These are phyloP conservation scores for Sarcocystis neurona DNA, from an alignment of 169 alveolate species.

Conservation along the genomic window DNA sequence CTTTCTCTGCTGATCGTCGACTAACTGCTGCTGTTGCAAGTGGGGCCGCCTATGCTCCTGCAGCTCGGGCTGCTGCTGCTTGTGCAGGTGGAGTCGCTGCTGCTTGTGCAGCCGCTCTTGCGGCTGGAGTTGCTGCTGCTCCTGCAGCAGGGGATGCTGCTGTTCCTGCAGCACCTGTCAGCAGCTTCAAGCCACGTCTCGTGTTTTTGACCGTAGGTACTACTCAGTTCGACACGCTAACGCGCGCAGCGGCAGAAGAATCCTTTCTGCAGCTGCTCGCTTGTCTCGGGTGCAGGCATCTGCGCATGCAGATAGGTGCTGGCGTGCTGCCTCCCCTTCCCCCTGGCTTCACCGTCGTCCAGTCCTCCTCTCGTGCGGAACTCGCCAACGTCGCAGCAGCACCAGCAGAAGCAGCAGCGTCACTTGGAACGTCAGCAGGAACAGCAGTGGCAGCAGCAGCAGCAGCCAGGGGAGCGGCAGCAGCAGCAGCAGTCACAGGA, in stretches of 20 bases:
- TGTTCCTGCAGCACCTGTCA: too few relatives aligned
- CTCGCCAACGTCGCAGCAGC: not conserved
- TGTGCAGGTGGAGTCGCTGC: too few relatives aligned
- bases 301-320: conserved; percentile 42
- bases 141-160: too few relatives aligned
- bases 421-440: not conserved
- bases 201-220: conserved; percentile 57
- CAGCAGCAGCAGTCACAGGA: not conserved
- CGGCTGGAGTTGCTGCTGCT: too few relatives aligned
- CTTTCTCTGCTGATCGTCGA: too few relatives aligned
- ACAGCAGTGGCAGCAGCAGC: not conserved
- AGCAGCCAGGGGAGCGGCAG: not conserved
- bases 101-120: too few relatives aligned
- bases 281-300: conserved; percentile 23
- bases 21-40: too few relatives aligned
- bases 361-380: not conserved
- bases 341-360: not conserved
- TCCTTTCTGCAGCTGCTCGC: conserved; percentile 11
- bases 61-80: too few relatives aligned
- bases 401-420: not conserved
- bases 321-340: not conserved
- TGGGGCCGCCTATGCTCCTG: too few relatives aligned
- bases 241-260: not conserved
- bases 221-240: conserved; percentile 44
- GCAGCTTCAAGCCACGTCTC: not conserved